Evolutionary conservation across 495 filamentous ascomycete species (phyloP).

Genomic region (Annulohypoxylon bovei): DNA sequence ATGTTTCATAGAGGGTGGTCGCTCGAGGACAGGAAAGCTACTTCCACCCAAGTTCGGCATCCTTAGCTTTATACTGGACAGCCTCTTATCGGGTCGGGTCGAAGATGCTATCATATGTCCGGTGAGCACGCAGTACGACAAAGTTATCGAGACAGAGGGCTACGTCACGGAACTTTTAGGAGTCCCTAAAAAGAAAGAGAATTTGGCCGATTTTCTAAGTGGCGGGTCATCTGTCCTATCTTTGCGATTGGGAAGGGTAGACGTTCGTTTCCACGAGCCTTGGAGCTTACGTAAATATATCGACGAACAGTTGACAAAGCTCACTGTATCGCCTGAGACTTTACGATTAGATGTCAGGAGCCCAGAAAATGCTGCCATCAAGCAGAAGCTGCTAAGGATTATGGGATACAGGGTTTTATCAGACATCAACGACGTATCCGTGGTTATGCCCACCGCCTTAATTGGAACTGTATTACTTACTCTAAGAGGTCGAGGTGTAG

Average conservation of each 20-base stretch:
- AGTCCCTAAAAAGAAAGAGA: slow-evolving; percentile 94
- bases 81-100: slow-evolving; percentile 85
- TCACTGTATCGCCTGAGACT: slow-evolving; percentile 51
- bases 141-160: slow-evolving; percentile 96
- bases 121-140: slow-evolving; percentile 97
- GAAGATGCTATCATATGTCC: slow-evolving; percentile 92
- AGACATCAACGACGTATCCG: slow-evolving; percentile 94
- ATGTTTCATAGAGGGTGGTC: slow-evolving; percentile 95
- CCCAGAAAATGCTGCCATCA: slow-evolving; percentile 55
- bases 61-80: slow-evolving; percentile 88
- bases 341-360: slow-evolving; percentile 55
- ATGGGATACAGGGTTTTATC: slow-evolving; percentile 90
- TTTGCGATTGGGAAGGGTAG: slow-evolving; percentile 87
- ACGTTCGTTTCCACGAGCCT: slow-evolving; percentile 94
- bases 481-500: slow-evolving; percentile 89
- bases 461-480: slow-evolving; percentile 95
- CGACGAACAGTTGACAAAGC: slow-evolving; percentile 70
- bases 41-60: slow-evolving; percentile 97
- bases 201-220: slow-evolving; percentile 84
- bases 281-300: slow-evolving; percentile 89
- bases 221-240: slow-evolving; percentile 86
- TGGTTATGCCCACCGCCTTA: slow-evolving; percentile 96
- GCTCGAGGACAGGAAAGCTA: slow-evolving; percentile 92
- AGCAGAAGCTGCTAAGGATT: slow-evolving; percentile 75
- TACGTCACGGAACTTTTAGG: slow-evolving; percentile 95